Base-by-base conservation (phyloP, 176 grass and related monocot species). In the Bromus sterilis region DNA sequence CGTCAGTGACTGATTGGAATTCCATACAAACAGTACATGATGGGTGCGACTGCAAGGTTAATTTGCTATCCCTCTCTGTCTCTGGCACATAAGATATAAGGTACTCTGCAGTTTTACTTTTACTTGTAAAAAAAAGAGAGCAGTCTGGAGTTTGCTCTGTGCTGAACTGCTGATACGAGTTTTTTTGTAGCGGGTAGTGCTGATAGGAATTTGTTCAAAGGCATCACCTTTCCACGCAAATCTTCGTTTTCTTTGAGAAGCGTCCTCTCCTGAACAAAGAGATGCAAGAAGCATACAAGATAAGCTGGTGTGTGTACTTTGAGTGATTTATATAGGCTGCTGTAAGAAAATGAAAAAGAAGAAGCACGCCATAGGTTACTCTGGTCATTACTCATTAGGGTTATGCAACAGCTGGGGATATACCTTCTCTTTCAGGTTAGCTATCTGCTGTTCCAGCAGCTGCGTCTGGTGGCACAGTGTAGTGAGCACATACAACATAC, bases 361-460 rank as follows among this genome's bases (percentile, higher is more conserved):
- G n/a, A 48, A 18, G 5, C 44, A 48, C 2, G 34, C 14, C 24
- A 40, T 37, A 18, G 21, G 15, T 34, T 43, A 53, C 20, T 26
- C 3, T 16, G n/a, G 31, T 32, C 14, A 11, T 4, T 9, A 2
- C 24, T 32, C 14, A 11, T 4, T 9, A 2, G 20, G 51, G 8
- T 24, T 28, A 71, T 70, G 56, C 42, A 12, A 78, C 23, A 63
- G 58, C 39, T 37, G 30, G 0, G 2, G 10, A 0, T 30, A 49
- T 91, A 94, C 92, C 92, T 94, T 82, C 23, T 89, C 78, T 88
- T 91, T 86, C 33, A 94, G 86, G 15, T 84, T 85, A 33, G 77
- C 18, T 84, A 94, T 86, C 66, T 94, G 92, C 39, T 87, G 76
- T 67, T 86, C 83, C 29, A 91, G 51, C 32, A 94, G 75, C 48